Base-by-base conservation (phyloP, 768 basidiomycete species). In the Amyloporia xantha region DNA sequence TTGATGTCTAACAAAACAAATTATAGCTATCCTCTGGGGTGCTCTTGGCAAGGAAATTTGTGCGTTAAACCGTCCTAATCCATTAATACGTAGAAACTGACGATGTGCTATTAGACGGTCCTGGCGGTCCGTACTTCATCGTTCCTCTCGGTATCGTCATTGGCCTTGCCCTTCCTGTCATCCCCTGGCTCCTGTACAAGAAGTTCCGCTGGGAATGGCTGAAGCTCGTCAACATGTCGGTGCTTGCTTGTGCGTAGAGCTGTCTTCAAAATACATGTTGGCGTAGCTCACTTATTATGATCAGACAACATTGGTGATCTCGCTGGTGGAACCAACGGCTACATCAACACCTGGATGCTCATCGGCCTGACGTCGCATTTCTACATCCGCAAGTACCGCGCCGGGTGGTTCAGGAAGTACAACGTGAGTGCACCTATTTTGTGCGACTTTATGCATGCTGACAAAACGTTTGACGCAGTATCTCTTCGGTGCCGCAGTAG, bases 321-420 rank as follows among this genome's bases (percentile, higher is more conserved):
- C 11, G 46, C 46, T 7, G 46, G 46, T 21, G 46, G 46, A 19
- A 47, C 46, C 21, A 47, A 47, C 46, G 46, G 46, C 36, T 47
- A 47, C 46, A 47, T 47, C 37, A 47, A 47, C 37, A 47, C 46
- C 19, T 47, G 46, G 46, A 47, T 47, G 46, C 13, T 20, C 10
- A 39, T 47, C 46, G 46, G 46, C 17, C 46, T 47, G 21, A 47
- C 46, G 7, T 47, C 46, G 36, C 46, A 47, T 37, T 47, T 47
- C 46, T 47, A 47, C 24, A 39, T 47, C 37, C 46, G 46, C 9
- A 47, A 39, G 37, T 47, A 47, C 24, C 46, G 37, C 19, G 46
- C 46, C 4, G 46, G 46, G 7, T 47, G 46, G 46, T 47, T 47
- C 46, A 37, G 46, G 46, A 47, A 47, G 36, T 47, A 47, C 37